These are phyloP conservation scores for Lachancea dasiensis DNA, from an alignment of 805 yeast species.

Conservation along the genomic window DNA sequence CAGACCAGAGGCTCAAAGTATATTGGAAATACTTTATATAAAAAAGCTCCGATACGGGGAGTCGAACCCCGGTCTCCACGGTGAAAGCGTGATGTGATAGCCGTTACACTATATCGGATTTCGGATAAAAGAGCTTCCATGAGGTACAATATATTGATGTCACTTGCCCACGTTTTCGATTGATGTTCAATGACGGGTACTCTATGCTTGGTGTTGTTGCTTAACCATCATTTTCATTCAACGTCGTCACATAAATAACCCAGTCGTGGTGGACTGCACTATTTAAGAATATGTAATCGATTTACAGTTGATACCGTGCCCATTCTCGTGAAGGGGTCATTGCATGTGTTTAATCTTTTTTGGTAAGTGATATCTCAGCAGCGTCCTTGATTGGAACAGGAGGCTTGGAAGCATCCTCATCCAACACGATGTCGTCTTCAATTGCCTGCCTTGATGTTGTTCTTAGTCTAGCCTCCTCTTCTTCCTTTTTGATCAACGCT, in stretches of 20 bases:
- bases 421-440: constrained; percentile 35
- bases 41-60: constrained; percentile 30
- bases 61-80: constrained; percentile 35
- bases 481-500: constrained; percentile 79
- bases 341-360: constrained; percentile 16
- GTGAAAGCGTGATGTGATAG: constrained; percentile 33
- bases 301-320: no score
- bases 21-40: constrained; percentile 1
- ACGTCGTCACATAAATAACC: no score
- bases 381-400: constrained; percentile 23
- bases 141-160: no score
- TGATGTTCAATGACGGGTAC: no score
- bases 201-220: no score
- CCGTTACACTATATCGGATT: constrained; percentile 33
- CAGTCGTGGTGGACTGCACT: no score
- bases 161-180: no score
- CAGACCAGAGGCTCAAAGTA: no score
- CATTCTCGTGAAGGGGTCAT: no score
- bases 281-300: no score
- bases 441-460: constrained; percentile 20
- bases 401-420: constrained; percentile 25
- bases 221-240: no score
- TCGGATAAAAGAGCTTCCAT: background rate
- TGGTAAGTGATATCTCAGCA: constrained; percentile 16
- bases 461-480: constrained; percentile 58